Evolutionary conservation across 305 asterid species (phyloP).

Genomic region (Fraxinus velutina): DNA sequence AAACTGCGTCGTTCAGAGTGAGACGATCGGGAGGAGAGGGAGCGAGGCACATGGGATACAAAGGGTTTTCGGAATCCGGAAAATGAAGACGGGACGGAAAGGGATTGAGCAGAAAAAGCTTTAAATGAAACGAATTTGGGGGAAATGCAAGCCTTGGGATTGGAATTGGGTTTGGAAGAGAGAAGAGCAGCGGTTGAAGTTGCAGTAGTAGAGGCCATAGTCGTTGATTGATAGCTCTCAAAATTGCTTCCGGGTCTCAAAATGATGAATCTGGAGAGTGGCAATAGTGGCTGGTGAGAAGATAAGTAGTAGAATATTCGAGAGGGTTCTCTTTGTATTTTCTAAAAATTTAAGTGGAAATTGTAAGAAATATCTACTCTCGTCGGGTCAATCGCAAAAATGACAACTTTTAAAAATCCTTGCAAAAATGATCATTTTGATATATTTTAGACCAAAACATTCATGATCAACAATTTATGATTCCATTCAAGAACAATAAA

Average conservation of each 20-base stretch:
- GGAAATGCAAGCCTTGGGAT: constrained; percentile 39
- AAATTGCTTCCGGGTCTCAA: neutral
- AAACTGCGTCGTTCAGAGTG: constrained; percentile 45
- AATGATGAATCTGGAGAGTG: neutral
- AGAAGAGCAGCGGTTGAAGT: constrained; percentile 41
- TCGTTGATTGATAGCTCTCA: neutral
- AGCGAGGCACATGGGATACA: constrained; percentile 27
- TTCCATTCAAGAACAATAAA: too few relatives aligned
- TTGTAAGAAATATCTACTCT: too few relatives aligned
- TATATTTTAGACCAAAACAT: too few relatives aligned
- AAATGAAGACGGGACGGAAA: constrained; percentile 47
- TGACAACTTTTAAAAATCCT: too few relatives aligned
- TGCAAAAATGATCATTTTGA: too few relatives aligned
- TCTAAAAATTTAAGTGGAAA: too few relatives aligned
- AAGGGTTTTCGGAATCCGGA: constrained; percentile 45
- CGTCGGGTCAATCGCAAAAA: too few relatives aligned
- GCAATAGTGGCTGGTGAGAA: neutral
- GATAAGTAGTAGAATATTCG: neutral
- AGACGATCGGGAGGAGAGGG: constrained; percentile 36
- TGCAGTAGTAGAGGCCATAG: constrained; percentile 54
- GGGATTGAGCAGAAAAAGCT: constrained; percentile 25
- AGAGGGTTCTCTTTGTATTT: neutral
- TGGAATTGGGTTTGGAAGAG: constrained; percentile 36
- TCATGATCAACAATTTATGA: too few relatives aligned
- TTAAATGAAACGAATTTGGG: constrained; percentile 30